Conservation (phyloP, 139 green algal genomes). For the Coccomyxa sp. region DNA sequence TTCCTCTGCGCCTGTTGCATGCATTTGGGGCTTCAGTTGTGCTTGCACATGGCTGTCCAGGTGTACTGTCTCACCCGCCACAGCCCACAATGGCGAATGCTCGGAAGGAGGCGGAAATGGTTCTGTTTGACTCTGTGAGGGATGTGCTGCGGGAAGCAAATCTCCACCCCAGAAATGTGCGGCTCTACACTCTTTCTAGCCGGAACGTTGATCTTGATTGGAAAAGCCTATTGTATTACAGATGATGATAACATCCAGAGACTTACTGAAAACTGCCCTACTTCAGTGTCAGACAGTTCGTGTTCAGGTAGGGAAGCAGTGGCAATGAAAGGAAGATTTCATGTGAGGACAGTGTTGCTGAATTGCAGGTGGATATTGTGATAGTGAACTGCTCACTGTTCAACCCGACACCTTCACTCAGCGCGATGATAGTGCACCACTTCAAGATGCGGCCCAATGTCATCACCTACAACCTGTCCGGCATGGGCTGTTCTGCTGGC, state of each 20-base stretch:
- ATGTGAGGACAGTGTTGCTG: no score
- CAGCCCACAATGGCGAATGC: constrained; percentile 69
- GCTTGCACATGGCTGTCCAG: neutral
- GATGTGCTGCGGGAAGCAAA: constrained; percentile 57
- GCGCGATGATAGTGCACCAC: constrained; percentile 95
- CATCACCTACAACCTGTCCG: constrained; percentile 89
- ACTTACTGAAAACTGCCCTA: no score
- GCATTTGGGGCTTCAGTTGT: no score
- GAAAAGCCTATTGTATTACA: no score
- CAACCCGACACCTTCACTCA: constrained; percentile 91
- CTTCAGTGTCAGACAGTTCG: no score
- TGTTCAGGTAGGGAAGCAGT: no score
- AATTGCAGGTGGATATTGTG: constrained; percentile 81
- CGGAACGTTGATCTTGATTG: no score
- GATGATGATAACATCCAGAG: no score
- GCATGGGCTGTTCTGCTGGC: constrained; percentile 92
- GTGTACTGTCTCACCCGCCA: constrained; percentile 23
- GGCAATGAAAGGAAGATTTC: no score
- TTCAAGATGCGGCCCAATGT: constrained; percentile 91
- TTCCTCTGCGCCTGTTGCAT: no score
- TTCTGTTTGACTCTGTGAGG: constrained; percentile 61
- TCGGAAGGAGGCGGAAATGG: constrained; percentile 83
- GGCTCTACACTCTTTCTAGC: neutral
- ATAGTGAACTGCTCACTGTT: constrained; percentile 97
- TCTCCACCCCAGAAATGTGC: constrained; percentile 23